Evolutionary conservation across 495 filamentous ascomycete genomes (phyloP).

Genomic region (Podospora conica): DNA sequence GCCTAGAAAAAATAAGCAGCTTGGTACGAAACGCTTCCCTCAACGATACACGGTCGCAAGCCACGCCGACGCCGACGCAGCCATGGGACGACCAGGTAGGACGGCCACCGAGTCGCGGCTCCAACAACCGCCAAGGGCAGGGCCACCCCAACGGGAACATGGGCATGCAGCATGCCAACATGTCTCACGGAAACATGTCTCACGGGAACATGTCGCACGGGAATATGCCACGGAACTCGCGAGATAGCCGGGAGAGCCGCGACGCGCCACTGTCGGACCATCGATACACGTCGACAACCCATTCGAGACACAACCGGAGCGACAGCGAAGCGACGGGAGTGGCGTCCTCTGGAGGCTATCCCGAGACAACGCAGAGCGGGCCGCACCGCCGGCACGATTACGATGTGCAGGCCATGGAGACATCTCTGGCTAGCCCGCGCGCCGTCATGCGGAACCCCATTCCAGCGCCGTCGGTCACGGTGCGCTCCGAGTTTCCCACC

Average conservation of each 20-base stretch:
- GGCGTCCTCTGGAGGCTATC: constrained; percentile 70
- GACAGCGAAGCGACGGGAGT: constrained; percentile 63
- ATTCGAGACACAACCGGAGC: constrained; percentile 67
- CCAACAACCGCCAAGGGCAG: constrained; percentile 30
- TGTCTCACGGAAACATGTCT: not conserved
- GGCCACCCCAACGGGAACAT: constrained; percentile 19
- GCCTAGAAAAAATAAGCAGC: constrained; percentile 84
- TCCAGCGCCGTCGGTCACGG: constrained; percentile 79
- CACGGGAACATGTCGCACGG: not conserved
- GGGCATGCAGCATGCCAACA: not conserved
- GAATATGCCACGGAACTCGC: constrained; percentile 27
- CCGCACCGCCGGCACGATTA: constrained; percentile 78
- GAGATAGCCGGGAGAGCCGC: constrained; percentile 48
- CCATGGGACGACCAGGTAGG: constrained; percentile 45
- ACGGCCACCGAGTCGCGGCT: constrained; percentile 46
- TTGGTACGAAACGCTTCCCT: constrained; percentile 82
- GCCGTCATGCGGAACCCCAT: constrained; percentile 80
- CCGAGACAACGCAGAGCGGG: constrained; percentile 55
- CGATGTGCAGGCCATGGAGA: constrained; percentile 94
- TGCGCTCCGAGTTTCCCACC: constrained; percentile 95
- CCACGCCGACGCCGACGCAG: constrained; percentile 43
- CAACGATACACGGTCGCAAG: constrained; percentile 53
- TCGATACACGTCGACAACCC: constrained; percentile 46
- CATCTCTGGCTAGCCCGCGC: constrained; percentile 69
- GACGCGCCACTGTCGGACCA: constrained; percentile 54